Evolutionary conservation across 2,329 filamentous ascomycete species (phyloP), one percentile per base, ranked within the genome.

Genomic region (Aspergillus oerlinghausenensis): DNA sequence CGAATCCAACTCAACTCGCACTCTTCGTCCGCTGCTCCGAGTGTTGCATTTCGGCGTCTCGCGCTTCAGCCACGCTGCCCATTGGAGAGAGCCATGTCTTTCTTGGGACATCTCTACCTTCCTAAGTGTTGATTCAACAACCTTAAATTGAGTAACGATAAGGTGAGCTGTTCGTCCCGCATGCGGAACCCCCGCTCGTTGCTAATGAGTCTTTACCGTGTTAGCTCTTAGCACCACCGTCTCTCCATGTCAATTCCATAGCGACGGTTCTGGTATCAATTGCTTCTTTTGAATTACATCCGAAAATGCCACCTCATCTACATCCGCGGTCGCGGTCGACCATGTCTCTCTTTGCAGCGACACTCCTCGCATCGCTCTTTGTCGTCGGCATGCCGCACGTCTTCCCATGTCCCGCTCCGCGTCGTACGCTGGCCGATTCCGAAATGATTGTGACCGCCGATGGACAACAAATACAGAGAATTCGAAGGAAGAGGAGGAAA

Each of bases 301-400:
- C 66, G 77, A 70, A 72, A 72, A 94, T 94, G 89, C 87, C 90
- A 68, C 89, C 85, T 43, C 80, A 93, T 76, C 86, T 99, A 45
- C 94, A 99, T 75, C 94, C 94, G 35, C 88, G 92, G 74, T 97
- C 93, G 65, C 88, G 90, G 67, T 90, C 91, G 79, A 99, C 94
- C 66, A 92, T 89, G 55, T 94, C 92, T 49, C 87, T 99, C 59
- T 99, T 99, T 79, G 92, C 91, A 51, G 90, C 89, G n/a, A 97
- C 93, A 1, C 84, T 97, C 54, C 82, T 90, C 60, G 87, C 92
- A 32, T 94, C 89, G 65, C 96, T 99, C 74, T 83, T 96, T 61
- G 92, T 99, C 60, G 94, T 99, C 53, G 90, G 85, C 29, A 80
- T 96, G 48, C 94, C 94, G 23, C 94, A 99, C 73, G 71, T 95